Evolutionary conservation across 768 basidiomycete species (phyloP), one percentile per base, ranked within the genome.

Genomic region (Roridomyces roridus): DNA sequence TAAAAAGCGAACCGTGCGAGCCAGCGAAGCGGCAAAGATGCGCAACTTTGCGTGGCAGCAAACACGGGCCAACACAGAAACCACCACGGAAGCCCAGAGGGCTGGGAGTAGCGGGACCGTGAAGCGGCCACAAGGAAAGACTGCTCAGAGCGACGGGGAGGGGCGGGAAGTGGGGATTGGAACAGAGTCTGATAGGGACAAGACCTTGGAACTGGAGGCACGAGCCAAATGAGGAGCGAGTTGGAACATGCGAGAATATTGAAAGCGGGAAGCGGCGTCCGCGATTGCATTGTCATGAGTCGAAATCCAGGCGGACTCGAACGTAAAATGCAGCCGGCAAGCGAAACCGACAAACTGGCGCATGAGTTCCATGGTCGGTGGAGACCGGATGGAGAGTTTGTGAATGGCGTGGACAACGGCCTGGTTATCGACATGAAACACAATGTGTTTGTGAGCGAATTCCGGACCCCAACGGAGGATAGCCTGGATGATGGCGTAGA

Each of bases 341-440:
- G 47, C 6, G 4, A 39, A 23, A 6, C 9, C 23, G n/a, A 48
- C 3, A 24, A 39, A 37, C 11, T 48, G 47, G 10, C 44, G 29
- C 29, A 31, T 6, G 15, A 29, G 29, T 4, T 66, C 29, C 54
- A 55, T 59, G 4, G 36, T 40, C 12, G 62, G 57, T 6, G 29
- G 7, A 31, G 29, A 31, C 14, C 29, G 29, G 14, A 31, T 31
- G 31, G 31, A 34, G 31, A 34, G 31, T 11, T 34, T 34, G 7
- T 15, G 3, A 2, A 34, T 3, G 31, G 31, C 10, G 2, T 34
- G 31, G 14, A 31, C 6, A 14, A 67, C 57, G 2, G 67, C 69
- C 21, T 66, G 55, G 40, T 73, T 74, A 46, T 72, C 70, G 28
- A 57, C 35, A 34, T 68, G 63, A 55, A 73, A 73, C 1, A 59